Evolutionary conservation across 106 monocot genomes (phyloP), one percentile per base, ranked within the genome.

Genomic region (Dendrobium nobile): DNA sequence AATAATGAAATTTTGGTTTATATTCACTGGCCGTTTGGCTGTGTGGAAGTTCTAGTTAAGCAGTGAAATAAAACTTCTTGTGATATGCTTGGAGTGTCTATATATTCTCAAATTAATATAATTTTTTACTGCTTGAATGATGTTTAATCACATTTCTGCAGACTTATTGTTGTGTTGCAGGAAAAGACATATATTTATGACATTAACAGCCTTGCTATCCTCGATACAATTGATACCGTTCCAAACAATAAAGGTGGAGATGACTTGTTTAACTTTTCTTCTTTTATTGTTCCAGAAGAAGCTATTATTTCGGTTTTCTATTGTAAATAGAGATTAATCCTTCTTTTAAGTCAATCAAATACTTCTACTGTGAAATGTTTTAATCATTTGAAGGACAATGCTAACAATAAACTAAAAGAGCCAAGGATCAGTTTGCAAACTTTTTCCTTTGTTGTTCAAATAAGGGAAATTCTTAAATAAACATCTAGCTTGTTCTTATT

Each of bases 181-280:
- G 92, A 94, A 18, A 97, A 88, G 78, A 87, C 91, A 18, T 97
- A 86, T 85, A 88, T 97, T 56, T 97, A 97, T 86, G 94, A 97
- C 51, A 81, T 91, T 45, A 92, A 94, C 79, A 92, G 86, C 80
- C 80, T 91, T 45, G 78, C 85, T 78, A 94, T 94, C 42, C 77
- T 94, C 81, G 92, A 97, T 65, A 88, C 86, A 24, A 92, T 97
- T 78, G 94, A 94, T 79, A 97, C 97, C 26, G 91, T 91, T 37
- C 87, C 88, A 37, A 97, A 97, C 78, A 76, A 67, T 68, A 93
- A 90, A 93, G 93, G 90, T 93, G 44, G 65, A 43, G 17, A 2
- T 45, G 54, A 19, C 75, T 75, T 20, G 7, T 19, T 41, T 82
- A 48, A 65, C 24, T 55, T 58, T 77, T 76, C 40, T 76, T 76